Conservation (phyloP, 306 rosid species). For the Hippophae gyantsensis region DNA sequence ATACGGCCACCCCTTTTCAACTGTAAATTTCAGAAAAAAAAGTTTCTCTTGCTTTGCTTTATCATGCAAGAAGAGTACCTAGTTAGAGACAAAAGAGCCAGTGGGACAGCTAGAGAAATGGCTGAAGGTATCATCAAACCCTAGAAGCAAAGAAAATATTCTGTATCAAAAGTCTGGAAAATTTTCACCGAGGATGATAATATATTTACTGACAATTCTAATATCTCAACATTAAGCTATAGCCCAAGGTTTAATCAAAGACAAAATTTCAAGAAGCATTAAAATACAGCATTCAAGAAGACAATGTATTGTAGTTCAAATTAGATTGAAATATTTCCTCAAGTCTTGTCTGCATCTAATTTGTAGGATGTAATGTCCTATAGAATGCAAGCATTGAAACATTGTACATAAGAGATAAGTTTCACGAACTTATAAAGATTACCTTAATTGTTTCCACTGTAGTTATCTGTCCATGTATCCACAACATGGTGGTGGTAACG, state of each 20-base stretch:
- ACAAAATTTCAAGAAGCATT: too few relatives aligned
- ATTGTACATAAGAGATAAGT: background rate
- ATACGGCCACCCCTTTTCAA: conserved; percentile 8
- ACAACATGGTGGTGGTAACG: conserved; percentile 93
- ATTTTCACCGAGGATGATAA: background rate
- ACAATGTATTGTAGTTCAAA: too few relatives aligned
- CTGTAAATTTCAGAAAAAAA: conserved; percentile 11
- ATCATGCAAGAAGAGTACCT: conserved; percentile 41
- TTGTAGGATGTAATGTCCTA: too few relatives aligned
- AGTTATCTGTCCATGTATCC: conserved; percentile 96
- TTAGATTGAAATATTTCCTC: too few relatives aligned
- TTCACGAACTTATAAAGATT: conserved; percentile 11
- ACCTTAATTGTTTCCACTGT: conserved; percentile 76
- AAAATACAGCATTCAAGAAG: too few relatives aligned
- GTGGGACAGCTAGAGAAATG: conserved; percentile 72
- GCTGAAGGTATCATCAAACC: conserved; percentile 60
- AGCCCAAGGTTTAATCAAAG: too few relatives aligned
- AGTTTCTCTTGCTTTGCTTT: conserved; percentile 15
- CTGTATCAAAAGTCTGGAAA: conserved; percentile 1
- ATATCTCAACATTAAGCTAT: too few relatives aligned
- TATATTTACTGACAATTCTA: too few relatives aligned
- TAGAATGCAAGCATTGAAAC: too few relatives aligned
- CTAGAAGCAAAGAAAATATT: conserved; percentile 26
- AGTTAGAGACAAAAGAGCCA: conserved; percentile 75
- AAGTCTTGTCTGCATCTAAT: too few relatives aligned